These are phyloP conservation scores for Erysimum cheiri DNA, from an alignment of 441 rosid species.

Conservation along the genomic window DNA sequence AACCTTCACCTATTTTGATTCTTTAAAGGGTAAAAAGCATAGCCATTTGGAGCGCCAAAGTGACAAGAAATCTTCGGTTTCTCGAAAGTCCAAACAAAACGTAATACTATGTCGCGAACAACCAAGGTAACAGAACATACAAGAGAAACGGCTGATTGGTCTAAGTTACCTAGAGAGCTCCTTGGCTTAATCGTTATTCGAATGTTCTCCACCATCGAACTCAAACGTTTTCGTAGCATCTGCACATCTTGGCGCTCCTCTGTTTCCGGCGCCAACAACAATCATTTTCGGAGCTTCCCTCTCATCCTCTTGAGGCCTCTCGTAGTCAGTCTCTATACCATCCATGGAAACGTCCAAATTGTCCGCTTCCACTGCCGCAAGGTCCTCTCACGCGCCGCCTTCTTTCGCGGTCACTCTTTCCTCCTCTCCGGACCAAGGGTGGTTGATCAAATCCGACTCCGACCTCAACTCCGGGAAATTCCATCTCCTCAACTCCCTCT, in stretches of 20 bases:
- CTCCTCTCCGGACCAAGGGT: not conserved
- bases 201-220: constrained; percentile 3
- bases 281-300: not conserved
- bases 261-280: not conserved
- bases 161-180: constrained; percentile 10
- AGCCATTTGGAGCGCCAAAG: too few relatives aligned
- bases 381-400: not conserved
- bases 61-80: too few relatives aligned
- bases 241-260: not conserved
- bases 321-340: too few relatives aligned
- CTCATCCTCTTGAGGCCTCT: not conserved
- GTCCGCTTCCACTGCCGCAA: not conserved
- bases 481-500: constrained; percentile 5
- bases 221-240: not conserved
- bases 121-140: not conserved
- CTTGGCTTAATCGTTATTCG: not conserved
- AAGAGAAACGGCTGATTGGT: not conserved
- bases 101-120: too few relatives aligned
- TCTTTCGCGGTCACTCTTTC: constrained; percentile 8
- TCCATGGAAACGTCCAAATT: not conserved
- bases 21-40: too few relatives aligned
- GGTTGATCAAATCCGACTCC: constrained; percentile 40
- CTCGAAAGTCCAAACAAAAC: too few relatives aligned
- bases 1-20: too few relatives aligned
- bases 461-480: not conserved